phyloP scores from a whole-genome alignment of 2,329 filamentous ascomycete species.

The Fusarium multiceps region DNA sequence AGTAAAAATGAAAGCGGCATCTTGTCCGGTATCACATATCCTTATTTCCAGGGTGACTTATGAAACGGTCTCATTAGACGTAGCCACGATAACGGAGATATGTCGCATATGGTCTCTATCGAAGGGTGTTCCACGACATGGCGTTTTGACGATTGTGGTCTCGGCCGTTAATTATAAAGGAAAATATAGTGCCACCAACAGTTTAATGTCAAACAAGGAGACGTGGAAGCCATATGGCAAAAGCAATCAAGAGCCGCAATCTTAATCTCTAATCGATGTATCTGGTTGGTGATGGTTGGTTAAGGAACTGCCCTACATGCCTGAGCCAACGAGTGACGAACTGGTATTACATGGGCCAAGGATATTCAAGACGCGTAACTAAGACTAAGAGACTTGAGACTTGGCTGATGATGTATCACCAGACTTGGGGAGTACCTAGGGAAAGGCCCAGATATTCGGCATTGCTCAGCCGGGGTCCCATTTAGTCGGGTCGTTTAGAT shows the following conservation, averaged over 20 bases:
- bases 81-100: conserved; percentile 21
- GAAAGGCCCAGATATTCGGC: conserved; percentile 19
- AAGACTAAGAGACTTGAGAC: conserved; percentile 3
- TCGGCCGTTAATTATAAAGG: neutral
- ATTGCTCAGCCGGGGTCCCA: conserved; percentile 24
- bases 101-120: conserved; percentile 2
- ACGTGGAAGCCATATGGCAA: conserved; percentile 6
- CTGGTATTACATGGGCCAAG: conserved; percentile 33
- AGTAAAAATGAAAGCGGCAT: conserved; percentile 13
- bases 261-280: neutral
- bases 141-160: conserved; percentile 1
- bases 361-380: conserved; percentile 7
- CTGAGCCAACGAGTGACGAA: neutral
- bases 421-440: conserved; percentile 3
- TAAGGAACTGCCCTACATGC: neutral
- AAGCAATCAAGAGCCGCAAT: conserved; percentile 18
- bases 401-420: neutral
- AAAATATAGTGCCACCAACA: neutral
- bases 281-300: neutral
- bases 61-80: conserved; percentile 1
- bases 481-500: conserved; percentile 28
- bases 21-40: conserved; percentile 24
- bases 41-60: neutral
- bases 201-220: neutral
- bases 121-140: conserved; percentile 3